Conservation (phyloP, 495 filamentous ascomycete species). For the Aspergillus nidulans region DNA sequence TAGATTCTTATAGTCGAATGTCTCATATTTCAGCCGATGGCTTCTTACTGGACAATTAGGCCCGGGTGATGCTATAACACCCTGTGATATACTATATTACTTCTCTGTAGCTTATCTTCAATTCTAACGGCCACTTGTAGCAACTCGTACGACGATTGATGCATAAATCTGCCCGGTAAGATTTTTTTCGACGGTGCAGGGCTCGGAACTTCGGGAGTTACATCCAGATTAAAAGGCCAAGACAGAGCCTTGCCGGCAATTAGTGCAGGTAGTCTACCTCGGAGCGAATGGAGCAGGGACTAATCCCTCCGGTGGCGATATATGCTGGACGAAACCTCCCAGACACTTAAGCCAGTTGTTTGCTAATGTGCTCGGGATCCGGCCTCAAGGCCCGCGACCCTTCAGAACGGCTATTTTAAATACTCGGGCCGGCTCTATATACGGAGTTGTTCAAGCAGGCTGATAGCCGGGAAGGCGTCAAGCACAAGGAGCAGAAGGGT, state of each 20-base stretch:
- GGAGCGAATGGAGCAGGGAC: not conserved
- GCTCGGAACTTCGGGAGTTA: slow-evolving; percentile 3
- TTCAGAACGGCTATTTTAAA: too few relatives aligned
- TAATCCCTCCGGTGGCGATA: not conserved
- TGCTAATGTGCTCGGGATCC: not conserved
- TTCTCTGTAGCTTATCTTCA: not conserved
- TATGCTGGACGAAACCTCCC: not conserved
- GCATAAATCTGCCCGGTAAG: not conserved
- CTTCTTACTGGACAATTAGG: not conserved
- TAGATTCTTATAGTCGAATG: not conserved
- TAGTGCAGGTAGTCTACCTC: not conserved
- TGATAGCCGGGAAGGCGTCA: too few relatives aligned
- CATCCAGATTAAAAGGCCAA: not conserved
- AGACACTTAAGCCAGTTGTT: not conserved
- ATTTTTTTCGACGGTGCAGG: too few relatives aligned
- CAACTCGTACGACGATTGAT: too few relatives aligned
- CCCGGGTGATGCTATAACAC: not conserved
- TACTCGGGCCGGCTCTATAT: too few relatives aligned
- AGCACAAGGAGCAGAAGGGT: too few relatives aligned
- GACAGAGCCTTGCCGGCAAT: not conserved
- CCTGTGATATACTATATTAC: not conserved
- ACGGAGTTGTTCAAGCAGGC: not conserved
- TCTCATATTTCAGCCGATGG: not conserved
- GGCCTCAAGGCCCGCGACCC: not conserved
- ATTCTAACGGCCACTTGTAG: not conserved